phyloP scores from a whole-genome alignment of 805 yeast species.

The Starmerella floricola region DNA sequence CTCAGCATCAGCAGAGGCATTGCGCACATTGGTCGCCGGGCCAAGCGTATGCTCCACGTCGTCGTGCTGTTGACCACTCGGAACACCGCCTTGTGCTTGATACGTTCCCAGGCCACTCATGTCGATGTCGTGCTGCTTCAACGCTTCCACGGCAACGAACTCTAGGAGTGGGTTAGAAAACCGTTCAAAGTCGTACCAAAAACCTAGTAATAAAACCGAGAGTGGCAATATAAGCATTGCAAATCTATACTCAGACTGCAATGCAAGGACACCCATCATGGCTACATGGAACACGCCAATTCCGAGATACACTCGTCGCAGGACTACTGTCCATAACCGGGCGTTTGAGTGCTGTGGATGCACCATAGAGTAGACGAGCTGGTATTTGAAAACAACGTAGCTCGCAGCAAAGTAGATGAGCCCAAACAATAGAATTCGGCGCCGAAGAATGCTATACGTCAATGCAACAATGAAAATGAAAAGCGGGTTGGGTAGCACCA shows the following conservation, averaged over 20 bases:
- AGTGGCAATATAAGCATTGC: conserved; percentile 65
- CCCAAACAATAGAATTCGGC: conserved; percentile 77
- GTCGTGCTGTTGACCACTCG: too few relatives aligned
- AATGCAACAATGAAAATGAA: conserved; percentile 73
- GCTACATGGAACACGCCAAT: conserved; percentile 75
- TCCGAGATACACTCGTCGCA: conserved; percentile 72
- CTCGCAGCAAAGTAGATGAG: conserved; percentile 73
- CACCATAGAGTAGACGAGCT: conserved; percentile 74
- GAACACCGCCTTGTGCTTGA: conserved; percentile 1
- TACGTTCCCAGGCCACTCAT: conserved; percentile 10
- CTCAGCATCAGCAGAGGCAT: too few relatives aligned
- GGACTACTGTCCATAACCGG: conserved; percentile 85
- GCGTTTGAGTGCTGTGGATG: conserved; percentile 97
- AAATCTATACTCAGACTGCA: conserved; percentile 64
- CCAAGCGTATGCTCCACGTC: too few relatives aligned
- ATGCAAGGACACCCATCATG: conserved; percentile 80
- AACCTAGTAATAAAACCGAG: conserved; percentile 53
- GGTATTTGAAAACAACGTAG: conserved; percentile 81
- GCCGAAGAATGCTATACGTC: conserved; percentile 78
- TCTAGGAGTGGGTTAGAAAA: conserved; percentile 68
- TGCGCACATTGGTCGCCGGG: too few relatives aligned
- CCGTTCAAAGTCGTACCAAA: conserved; percentile 69
- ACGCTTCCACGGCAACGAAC: conserved; percentile 79
- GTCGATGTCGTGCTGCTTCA: conserved; percentile 14
- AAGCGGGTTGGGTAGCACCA: conserved; percentile 84